Evolutionary conservation across 2,329 filamentous ascomycete genomes (phyloP).

Genomic region (Cordyceps tenuipes): DNA sequence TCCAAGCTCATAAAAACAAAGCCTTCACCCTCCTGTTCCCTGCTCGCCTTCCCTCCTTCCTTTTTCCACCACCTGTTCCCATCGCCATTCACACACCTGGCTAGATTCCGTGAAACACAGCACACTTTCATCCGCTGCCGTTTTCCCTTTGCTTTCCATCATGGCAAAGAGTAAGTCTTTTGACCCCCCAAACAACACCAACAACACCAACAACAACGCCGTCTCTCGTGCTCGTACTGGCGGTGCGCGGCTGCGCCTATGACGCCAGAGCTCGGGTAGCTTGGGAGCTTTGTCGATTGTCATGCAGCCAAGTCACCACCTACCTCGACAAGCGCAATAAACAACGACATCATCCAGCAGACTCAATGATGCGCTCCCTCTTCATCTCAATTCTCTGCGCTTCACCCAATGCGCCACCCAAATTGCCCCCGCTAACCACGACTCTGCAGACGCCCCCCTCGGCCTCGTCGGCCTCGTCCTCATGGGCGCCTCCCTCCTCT

Average conservation of each 20-base stretch:
- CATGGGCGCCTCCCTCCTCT: constrained; percentile 41
- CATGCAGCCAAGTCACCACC: not conserved
- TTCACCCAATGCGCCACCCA: not conserved
- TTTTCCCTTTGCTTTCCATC: not conserved
- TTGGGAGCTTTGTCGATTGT: not conserved
- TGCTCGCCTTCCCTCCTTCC: not conserved
- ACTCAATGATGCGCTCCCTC: not conserved
- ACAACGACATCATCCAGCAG: not conserved
- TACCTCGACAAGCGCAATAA: not conserved
- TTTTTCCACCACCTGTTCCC: not conserved
- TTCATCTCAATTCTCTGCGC: not conserved
- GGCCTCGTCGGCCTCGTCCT: constrained; percentile 39
- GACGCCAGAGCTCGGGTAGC: not conserved
- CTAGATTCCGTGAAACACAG: constrained; percentile 4
- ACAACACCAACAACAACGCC: not conserved
- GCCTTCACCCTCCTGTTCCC: not conserved
- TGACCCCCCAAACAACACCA: not conserved
- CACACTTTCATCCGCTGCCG: not conserved
- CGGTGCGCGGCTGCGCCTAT: not conserved
- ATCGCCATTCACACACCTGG: not conserved
- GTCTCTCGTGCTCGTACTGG: not conserved
- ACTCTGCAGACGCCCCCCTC: constrained; percentile 29
- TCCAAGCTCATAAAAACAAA: constrained; percentile 8
- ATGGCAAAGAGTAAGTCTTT: constrained; percentile 13
- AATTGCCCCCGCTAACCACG: not conserved